phyloP scores from a whole-genome alignment of 2,329 filamentous ascomycete species.

The Clonostachys byssicola region DNA sequence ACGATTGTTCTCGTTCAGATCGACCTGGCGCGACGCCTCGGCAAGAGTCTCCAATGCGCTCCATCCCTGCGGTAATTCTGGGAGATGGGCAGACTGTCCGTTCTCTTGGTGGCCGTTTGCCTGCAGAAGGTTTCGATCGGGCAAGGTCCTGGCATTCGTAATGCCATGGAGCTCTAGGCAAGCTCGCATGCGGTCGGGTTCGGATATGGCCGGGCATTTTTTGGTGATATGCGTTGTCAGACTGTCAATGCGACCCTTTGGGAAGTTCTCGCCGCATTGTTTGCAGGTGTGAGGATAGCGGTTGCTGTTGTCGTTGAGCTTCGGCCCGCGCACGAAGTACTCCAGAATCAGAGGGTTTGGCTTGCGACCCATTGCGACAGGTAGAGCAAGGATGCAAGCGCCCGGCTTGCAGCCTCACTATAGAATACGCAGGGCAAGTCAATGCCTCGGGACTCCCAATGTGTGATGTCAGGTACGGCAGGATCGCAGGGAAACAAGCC shows the following conservation, averaged over 20 bases:
- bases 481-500: not conserved
- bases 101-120: constrained; percentile 19
- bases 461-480: not conserved
- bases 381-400: constrained; percentile 13
- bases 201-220: constrained; percentile 76
- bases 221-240: constrained; percentile 79
- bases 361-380: constrained; percentile 67
- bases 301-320: constrained; percentile 86
- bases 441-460: not conserved
- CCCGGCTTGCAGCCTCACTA: constrained; percentile 15
- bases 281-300: constrained; percentile 90
- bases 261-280: constrained; percentile 81
- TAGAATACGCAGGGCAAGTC: constrained; percentile 1
- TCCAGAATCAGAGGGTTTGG: constrained; percentile 82
- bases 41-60: constrained; percentile 82
- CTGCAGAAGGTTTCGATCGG: constrained; percentile 9
- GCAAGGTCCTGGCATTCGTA: constrained; percentile 36
- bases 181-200: constrained; percentile 71
- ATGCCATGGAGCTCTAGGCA: constrained; percentile 70
- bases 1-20: constrained; percentile 58
- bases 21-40: constrained; percentile 80
- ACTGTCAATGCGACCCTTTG: constrained; percentile 83
- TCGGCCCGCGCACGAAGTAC: constrained; percentile 83
- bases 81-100: constrained; percentile 15
- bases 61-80: constrained; percentile 55